Evolutionary conservation across 164 flowering plant species (phyloP).

Genomic region (Cinnamomum chago): DNA sequence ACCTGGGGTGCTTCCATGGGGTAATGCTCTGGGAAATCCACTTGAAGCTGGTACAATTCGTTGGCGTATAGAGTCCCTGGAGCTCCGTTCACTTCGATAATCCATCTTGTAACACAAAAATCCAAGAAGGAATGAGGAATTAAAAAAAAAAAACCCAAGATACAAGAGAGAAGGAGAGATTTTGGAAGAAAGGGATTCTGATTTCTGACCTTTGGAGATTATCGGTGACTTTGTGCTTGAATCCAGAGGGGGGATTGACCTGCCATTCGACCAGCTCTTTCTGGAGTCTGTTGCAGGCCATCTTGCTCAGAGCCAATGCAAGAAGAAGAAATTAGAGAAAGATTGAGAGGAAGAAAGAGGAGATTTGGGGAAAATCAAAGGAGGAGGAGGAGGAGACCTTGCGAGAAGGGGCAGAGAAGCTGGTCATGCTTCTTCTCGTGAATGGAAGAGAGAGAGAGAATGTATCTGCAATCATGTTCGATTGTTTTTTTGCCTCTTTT

Average conservation of each 20-base stretch:
- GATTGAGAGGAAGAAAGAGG: not conserved
- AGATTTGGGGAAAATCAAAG: not conserved
- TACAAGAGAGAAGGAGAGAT: not conserved
- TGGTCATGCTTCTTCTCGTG: slow-evolving; percentile 21
- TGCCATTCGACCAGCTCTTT: slow-evolving; percentile 94
- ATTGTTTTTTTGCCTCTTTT: not conserved
- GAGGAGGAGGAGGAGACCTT: slow-evolving; percentile 13
- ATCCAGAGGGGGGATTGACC: slow-evolving; percentile 80
- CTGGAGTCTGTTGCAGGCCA: slow-evolving; percentile 80
- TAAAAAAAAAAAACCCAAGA: not conserved
- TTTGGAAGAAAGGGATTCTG: not conserved
- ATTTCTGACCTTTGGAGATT: slow-evolving; percentile 74
- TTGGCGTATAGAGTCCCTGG: slow-evolving; percentile 74
- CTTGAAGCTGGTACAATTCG: slow-evolving; percentile 28
- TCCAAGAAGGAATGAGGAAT: not conserved
- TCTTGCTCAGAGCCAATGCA: slow-evolving; percentile 66
- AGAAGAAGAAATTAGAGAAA: not conserved
- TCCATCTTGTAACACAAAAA: slow-evolving; percentile 15
- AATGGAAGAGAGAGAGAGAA: not conserved
- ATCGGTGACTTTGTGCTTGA: slow-evolving; percentile 81
- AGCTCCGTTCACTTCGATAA: slow-evolving; percentile 60
- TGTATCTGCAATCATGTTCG: not conserved
- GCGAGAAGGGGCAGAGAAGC: slow-evolving; percentile 26
- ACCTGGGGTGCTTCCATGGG: slow-evolving; percentile 99
- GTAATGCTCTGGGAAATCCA: slow-evolving; percentile 62